Conservation (phyloP, 208 protist genomes). For the Lotmaria passim region DNA sequence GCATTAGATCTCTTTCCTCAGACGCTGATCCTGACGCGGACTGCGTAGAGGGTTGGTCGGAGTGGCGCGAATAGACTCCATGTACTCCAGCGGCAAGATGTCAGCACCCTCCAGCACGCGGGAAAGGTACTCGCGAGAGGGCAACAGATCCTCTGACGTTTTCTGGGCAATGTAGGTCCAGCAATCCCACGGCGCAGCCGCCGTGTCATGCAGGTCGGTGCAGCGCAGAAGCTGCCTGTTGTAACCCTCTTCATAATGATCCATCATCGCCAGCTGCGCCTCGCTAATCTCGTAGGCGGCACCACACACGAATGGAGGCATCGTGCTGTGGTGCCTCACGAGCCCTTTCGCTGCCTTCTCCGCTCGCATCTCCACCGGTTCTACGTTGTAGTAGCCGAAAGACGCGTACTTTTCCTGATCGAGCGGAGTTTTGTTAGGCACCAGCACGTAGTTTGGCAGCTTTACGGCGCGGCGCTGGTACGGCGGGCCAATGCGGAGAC, state of each 20-base stretch:
- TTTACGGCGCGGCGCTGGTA: constrained; percentile 54
- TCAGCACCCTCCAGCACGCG: constrained; percentile 54
- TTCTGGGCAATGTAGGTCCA: constrained; percentile 56
- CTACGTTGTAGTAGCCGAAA: constrained; percentile 66
- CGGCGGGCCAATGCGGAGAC: constrained; percentile 54
- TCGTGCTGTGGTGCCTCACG: constrained; percentile 29
- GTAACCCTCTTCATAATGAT: constrained; percentile 47
- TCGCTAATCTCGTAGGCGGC: constrained; percentile 55
- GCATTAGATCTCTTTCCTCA: constrained; percentile 44
- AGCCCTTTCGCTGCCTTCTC: constrained; percentile 32
- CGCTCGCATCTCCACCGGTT: constrained; percentile 32
- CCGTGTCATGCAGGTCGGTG: constrained; percentile 35
- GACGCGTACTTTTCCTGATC: constrained; percentile 14
- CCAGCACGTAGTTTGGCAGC: constrained; percentile 43
- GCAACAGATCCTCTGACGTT: constrained; percentile 44
- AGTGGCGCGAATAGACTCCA: constrained; percentile 36
- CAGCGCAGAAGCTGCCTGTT: constrained; percentile 40
- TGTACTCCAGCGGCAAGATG: constrained; percentile 50
- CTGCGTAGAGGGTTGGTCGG: constrained; percentile 47
- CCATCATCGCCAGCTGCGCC: constrained; percentile 56
- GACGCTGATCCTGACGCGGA: constrained; percentile 46
- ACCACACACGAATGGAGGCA: constrained; percentile 54
- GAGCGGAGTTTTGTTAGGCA: constrained; percentile 41
- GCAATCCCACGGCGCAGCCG: constrained; percentile 24
- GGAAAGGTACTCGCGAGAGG: constrained; percentile 50